phyloP scores from a whole-genome alignment of 2,329 filamentous ascomycete genomes.

The Verticillium zaregamsianum region DNA sequence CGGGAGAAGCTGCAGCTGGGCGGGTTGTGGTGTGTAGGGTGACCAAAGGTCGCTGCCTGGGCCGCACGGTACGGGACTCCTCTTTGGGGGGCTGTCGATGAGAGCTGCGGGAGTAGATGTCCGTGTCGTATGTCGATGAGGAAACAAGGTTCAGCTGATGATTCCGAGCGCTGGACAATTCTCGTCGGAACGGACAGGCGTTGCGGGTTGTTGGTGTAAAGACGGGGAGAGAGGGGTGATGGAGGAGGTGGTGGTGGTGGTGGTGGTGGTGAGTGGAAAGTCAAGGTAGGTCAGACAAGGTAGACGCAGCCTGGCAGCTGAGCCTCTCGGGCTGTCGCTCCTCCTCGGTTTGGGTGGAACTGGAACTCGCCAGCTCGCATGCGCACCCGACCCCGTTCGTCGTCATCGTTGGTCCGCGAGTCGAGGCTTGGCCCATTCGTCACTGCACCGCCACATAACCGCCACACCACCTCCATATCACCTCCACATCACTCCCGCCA shows the following conservation, averaged over 20 bases:
- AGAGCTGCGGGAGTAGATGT: neutral
- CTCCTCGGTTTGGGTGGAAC: neutral
- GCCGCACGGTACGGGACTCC: neutral
- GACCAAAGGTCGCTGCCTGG: neutral
- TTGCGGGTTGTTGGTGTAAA: neutral
- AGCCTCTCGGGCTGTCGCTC: neutral
- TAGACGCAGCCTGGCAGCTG: neutral
- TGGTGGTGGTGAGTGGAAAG: neutral
- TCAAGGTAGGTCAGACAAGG: neutral
- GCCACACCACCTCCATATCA: too few relatives aligned
- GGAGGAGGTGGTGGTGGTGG: neutral
- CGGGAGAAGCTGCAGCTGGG: slow-evolving; percentile 3
- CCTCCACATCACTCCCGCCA: neutral
- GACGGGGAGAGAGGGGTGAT: neutral
- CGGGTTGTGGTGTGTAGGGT: slow-evolving; percentile 3
- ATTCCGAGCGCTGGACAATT: neutral
- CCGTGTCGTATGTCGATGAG: neutral
- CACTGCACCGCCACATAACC: neutral
- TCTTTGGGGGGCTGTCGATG: neutral
- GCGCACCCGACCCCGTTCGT: neutral
- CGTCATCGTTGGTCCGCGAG: neutral
- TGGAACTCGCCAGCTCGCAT: neutral
- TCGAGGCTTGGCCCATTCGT: neutral
- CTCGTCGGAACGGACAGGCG: neutral
- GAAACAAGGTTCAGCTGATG: neutral